Percentiles rank a stretch among this genome's conserved stretches.
phyloP scores from a whole-genome alignment of 163 green algal genomes.

The Scenedesmus sp. region DNA sequence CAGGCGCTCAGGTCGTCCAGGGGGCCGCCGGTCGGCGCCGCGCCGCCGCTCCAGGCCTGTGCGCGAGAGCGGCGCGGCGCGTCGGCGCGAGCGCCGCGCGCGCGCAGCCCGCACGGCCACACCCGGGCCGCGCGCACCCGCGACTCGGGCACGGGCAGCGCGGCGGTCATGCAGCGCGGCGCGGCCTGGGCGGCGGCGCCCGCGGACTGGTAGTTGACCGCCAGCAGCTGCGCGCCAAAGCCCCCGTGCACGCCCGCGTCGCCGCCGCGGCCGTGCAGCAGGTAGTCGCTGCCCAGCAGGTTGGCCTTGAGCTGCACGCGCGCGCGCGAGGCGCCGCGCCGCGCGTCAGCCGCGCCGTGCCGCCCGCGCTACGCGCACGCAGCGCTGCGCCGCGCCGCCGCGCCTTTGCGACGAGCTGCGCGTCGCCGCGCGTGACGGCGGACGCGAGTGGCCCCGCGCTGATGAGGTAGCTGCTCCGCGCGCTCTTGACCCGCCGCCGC shows the following conservation, averaged over 20 bases:
- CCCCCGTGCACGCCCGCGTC: slow-evolving; percentile 38
- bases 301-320: slow-evolving; percentile 42
- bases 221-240: slow-evolving; percentile 49
- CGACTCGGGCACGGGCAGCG: slow-evolving; percentile 49
- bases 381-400: no score
- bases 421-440: slow-evolving; percentile 2
- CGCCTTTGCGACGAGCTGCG: slow-evolving; percentile 23
- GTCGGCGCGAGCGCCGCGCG: no score
- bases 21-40: background rate
- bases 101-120: background rate
- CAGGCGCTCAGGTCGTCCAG: slow-evolving; percentile 47
- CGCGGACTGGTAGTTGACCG: slow-evolving; percentile 60
- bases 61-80: no score
- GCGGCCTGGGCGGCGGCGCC: slow-evolving; percentile 43
- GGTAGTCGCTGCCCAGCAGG: slow-evolving; percentile 84
- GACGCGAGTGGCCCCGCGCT: slow-evolving; percentile 49
- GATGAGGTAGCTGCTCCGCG: slow-evolving; percentile 76
- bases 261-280: slow-evolving; percentile 59
- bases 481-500: slow-evolving; percentile 85
- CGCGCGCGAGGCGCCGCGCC: background rate
- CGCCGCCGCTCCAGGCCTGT: slow-evolving; percentile 11
- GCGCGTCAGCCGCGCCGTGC: no score
- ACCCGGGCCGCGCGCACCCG: background rate
- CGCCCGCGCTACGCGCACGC: no score
- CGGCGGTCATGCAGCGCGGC: slow-evolving; percentile 52